Evolutionary conservation across 1,139 yeast species (phyloP).

Genomic region (Taiozyma sp.): DNA sequence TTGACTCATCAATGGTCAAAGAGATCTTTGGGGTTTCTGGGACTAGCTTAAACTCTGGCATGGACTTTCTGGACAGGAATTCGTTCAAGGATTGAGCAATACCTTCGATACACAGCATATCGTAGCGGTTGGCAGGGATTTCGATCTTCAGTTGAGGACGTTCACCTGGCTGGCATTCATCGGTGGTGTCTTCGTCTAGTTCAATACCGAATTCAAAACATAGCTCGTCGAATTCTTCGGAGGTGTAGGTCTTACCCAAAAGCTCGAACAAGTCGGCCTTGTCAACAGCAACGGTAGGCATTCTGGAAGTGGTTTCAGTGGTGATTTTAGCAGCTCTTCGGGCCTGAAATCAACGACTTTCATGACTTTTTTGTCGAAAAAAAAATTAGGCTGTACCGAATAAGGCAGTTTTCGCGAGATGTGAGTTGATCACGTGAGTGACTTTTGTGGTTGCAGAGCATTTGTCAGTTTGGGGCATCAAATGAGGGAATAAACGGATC

Average conservation of each 20-base stretch:
- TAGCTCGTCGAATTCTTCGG: constrained; percentile 92
- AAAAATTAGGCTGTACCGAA: background rate
- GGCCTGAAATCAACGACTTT: background rate
- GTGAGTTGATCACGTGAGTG: background rate
- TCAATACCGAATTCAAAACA: constrained; percentile 98
- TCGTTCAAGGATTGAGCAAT: constrained; percentile 93
- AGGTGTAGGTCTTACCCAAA: constrained; percentile 71
- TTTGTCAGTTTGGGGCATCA: background rate
- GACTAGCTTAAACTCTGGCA: constrained; percentile 65
- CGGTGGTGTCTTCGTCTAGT: constrained; percentile 89
- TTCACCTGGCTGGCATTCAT: constrained; percentile 70
- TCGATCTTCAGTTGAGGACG: constrained; percentile 97
- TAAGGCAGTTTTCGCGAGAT: background rate
- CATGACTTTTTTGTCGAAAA: background rate
- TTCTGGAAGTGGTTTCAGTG: constrained; percentile 25
- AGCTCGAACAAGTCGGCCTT: constrained; percentile 85
- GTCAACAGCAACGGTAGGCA: constrained; percentile 98
- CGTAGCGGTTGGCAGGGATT: constrained; percentile 97
- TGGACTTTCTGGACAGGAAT: constrained; percentile 63
- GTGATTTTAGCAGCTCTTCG: background rate
- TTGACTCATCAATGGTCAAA: constrained; percentile 71
- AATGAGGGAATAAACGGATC: background rate
- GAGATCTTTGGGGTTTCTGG: constrained; percentile 59
- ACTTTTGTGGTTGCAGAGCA: background rate
- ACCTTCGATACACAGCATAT: constrained; percentile 97